Evolutionary conservation across 2,329 filamentous ascomycete genomes (phyloP).

Genomic region (Trematosphaeria pertusa): DNA sequence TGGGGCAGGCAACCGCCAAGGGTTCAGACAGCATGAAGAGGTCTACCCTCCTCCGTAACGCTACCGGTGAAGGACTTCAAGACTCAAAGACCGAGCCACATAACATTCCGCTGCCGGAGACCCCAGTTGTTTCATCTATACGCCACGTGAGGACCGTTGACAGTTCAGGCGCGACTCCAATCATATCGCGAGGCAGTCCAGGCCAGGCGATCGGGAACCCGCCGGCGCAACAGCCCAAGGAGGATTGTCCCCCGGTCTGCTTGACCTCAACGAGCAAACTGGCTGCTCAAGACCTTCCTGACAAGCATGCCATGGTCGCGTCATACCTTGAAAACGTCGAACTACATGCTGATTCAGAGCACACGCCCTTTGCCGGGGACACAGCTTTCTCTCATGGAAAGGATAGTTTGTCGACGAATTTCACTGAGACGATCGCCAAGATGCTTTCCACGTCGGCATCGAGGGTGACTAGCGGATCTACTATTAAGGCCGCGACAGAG

Average conservation of each 20-base stretch:
- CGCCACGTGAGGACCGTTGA: constrained; percentile 33
- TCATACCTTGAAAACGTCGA: constrained; percentile 9
- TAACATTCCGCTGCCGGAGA: constrained; percentile 11
- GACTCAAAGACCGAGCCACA: no score
- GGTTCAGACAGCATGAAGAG: no score
- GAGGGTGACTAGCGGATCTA: constrained; percentile 23
- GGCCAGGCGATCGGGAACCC: no score
- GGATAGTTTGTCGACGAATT: not conserved
- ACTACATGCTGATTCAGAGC: not conserved
- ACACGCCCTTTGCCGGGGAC: not conserved
- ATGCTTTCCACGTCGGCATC: constrained; percentile 4
- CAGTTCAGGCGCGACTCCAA: constrained; percentile 26
- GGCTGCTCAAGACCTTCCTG: no score
- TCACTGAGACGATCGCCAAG: constrained; percentile 2
- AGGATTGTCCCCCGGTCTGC: not conserved
- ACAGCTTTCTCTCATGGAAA: no score
- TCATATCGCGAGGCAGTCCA: no score
- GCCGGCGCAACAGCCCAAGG: not conserved
- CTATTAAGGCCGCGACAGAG: constrained; percentile 22
- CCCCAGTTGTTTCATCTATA: not conserved
- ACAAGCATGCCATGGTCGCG: constrained; percentile 6
- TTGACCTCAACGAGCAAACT: no score
- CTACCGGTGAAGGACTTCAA: no score
- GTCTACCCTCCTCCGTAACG: no score
- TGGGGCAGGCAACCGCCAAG: no score